These are phyloP conservation scores for Balakata baccata DNA, from an alignment of 345 rosid genomes.

Conservation along the genomic window DNA sequence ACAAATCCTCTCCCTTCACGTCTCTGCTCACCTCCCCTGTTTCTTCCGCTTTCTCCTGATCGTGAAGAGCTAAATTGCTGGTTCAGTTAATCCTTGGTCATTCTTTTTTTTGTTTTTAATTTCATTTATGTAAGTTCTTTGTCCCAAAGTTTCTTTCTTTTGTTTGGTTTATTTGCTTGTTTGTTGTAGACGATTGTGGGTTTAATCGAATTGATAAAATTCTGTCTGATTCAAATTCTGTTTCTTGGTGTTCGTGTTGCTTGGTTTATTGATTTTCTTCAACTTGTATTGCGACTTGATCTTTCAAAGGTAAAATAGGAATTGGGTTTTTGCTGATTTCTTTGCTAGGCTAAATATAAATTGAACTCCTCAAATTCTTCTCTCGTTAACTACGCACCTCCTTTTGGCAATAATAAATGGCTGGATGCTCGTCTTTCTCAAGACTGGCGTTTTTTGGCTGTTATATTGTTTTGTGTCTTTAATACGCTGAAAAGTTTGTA, in stretches of 20 bases:
- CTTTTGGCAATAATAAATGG: neutral
- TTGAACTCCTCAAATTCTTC: neutral
- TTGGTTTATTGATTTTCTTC: neutral
- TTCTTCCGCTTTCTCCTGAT: neutral
- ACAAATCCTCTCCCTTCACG: slow-evolving; percentile 20
- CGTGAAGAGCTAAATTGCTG: slow-evolving; percentile 6
- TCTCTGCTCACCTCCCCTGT: slow-evolving; percentile 15
- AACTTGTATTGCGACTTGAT: slow-evolving; percentile 7
- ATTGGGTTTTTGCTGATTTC: neutral
- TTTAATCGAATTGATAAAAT: slow-evolving; percentile 4
- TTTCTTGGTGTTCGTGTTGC: neutral
- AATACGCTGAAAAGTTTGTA: neutral
- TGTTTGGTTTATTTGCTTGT: neutral
- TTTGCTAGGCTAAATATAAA: neutral
- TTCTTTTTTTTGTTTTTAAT: neutral
- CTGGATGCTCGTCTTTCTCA: neutral
- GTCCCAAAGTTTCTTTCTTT: slow-evolving; percentile 5
- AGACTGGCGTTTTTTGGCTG: neutral
- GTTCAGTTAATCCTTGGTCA: neutral
- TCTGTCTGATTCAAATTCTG: neutral
- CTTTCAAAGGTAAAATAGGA: neutral
- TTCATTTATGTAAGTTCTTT: neutral
- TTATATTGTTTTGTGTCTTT: neutral
- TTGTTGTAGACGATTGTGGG: neutral
- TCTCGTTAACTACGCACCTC: neutral